phyloP scores from a whole-genome alignment of 106 monocot genomes.

The Dendrobium huoshanense region DNA sequence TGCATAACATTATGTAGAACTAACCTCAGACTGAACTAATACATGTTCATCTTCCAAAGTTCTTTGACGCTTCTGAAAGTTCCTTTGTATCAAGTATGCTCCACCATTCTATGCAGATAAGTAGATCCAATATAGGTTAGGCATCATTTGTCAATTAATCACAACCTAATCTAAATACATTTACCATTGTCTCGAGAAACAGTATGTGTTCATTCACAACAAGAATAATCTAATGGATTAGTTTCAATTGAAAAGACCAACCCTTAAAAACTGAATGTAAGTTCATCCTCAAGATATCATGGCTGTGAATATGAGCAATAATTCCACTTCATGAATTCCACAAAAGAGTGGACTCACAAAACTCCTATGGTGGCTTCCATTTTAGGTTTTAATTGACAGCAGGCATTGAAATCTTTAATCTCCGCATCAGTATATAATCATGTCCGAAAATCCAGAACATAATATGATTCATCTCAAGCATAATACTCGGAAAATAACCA shows the following conservation, averaged over 20 bases:
- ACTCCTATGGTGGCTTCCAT: background rate
- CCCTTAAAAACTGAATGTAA: background rate
- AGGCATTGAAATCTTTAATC: background rate
- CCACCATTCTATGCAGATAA: conserved; percentile 45
- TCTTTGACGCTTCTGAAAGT: conserved; percentile 63
- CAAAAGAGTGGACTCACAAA: background rate
- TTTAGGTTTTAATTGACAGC: background rate
- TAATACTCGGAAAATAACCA: background rate
- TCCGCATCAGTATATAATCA: background rate
- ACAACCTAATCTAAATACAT: background rate
- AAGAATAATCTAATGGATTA: background rate
- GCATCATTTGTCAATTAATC: background rate
- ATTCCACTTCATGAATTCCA: background rate
- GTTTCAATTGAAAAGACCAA: background rate
- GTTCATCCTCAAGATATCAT: background rate
- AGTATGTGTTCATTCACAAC: background rate
- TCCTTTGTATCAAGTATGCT: conserved; percentile 79
- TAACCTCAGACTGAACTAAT: conserved; percentile 40
- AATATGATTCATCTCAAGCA: background rate
- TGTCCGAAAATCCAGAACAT: background rate
- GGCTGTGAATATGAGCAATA: background rate
- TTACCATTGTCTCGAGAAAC: background rate
- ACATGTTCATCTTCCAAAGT: conserved; percentile 31
- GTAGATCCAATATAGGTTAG: background rate
- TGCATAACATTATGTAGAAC: background rate